Evolutionary conservation across 2,329 filamentous ascomycete genomes (phyloP).

Genomic region (Chaetomiaceae sp.): DNA sequence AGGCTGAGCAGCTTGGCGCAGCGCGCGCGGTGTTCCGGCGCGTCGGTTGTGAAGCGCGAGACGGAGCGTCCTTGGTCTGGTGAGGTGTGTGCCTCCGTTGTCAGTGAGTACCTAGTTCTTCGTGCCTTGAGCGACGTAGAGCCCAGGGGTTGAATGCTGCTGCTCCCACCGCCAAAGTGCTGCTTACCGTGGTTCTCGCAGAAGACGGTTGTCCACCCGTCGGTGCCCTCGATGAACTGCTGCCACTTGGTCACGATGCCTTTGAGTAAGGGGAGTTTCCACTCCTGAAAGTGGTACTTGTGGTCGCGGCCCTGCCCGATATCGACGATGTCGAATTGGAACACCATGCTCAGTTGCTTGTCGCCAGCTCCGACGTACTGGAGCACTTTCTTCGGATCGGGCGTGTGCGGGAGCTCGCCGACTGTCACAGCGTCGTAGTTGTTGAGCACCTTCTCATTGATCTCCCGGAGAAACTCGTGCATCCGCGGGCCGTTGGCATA

Average conservation of each 20-base stretch:
- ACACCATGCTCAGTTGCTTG: constrained; percentile 62
- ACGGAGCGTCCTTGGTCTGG: constrained; percentile 50
- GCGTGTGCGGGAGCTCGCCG: constrained; percentile 61
- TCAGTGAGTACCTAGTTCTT: no score
- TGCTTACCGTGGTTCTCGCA: constrained; percentile 50
- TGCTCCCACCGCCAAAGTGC: no score
- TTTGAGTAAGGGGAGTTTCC: constrained; percentile 44
- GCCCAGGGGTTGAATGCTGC: no score
- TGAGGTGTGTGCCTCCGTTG: not conserved
- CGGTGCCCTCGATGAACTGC: constrained; percentile 44
- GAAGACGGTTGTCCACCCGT: constrained; percentile 55
- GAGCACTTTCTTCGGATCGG: constrained; percentile 50
- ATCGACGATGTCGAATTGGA: constrained; percentile 60
- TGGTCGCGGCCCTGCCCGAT: constrained; percentile 47
- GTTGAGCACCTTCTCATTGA: constrained; percentile 52
- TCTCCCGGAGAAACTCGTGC: constrained; percentile 61
- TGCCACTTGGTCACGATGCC: constrained; percentile 44
- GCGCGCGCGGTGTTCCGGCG: constrained; percentile 35
- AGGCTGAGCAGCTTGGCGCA: constrained; percentile 50
- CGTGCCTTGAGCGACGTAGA: no score
- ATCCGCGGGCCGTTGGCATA: constrained; percentile 64
- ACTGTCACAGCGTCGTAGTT: constrained; percentile 64
- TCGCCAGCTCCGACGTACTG: constrained; percentile 53
- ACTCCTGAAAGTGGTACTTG: constrained; percentile 48
- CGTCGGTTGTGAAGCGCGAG: constrained; percentile 44